Conservation (phyloP, 2,329 filamentous ascomycete species). For the Huntiella omanensis region DNA sequence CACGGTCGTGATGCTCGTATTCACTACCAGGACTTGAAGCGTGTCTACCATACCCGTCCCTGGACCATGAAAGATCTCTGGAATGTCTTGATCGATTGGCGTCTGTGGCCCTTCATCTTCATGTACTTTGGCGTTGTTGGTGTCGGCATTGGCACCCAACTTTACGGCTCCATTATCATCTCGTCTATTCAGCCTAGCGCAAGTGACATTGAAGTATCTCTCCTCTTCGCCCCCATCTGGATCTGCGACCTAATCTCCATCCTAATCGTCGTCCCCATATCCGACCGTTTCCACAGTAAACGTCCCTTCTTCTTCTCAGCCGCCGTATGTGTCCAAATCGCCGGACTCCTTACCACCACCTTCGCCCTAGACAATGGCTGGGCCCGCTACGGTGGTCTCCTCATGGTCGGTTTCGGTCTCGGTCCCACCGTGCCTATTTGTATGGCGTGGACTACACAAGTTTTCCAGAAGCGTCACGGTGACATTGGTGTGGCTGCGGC, state of each 20-base stretch:
- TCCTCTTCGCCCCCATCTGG: slow-evolving; percentile 85
- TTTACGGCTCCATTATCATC: slow-evolving; percentile 78
- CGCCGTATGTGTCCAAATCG: slow-evolving; percentile 60
- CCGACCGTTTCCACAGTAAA: slow-evolving; percentile 67
- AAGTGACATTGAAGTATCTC: slow-evolving; percentile 54
- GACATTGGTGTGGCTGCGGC: slow-evolving; percentile 82
- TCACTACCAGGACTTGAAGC: slow-evolving; percentile 65
- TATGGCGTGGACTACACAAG: slow-evolving; percentile 84
- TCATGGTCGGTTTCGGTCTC: slow-evolving; percentile 78
- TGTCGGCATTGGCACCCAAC: slow-evolving; percentile 76
- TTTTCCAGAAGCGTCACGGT: slow-evolving; percentile 76
- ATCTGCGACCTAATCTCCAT: slow-evolving; percentile 84
- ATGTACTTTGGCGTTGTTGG: slow-evolving; percentile 96
- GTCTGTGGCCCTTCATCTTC: slow-evolving; percentile 64
- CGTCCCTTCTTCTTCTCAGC: slow-evolving; percentile 66
- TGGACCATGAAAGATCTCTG: slow-evolving; percentile 58
- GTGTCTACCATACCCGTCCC: slow-evolving; percentile 56
- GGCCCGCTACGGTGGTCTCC: slow-evolving; percentile 73
- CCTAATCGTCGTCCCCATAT: slow-evolving; percentile 65
- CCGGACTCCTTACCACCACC: slow-evolving; percentile 60
- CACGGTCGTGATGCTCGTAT: slow-evolving; percentile 58
- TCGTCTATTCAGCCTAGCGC: slow-evolving; percentile 55
- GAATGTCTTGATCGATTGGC: slow-evolving; percentile 63
- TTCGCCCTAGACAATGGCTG: slow-evolving; percentile 54
- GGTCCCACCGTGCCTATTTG: slow-evolving; percentile 82